These are phyloP conservation scores for Sphaerosporella brunnea DNA, from an alignment of 495 filamentous ascomycete species.

Conservation along the genomic window DNA sequence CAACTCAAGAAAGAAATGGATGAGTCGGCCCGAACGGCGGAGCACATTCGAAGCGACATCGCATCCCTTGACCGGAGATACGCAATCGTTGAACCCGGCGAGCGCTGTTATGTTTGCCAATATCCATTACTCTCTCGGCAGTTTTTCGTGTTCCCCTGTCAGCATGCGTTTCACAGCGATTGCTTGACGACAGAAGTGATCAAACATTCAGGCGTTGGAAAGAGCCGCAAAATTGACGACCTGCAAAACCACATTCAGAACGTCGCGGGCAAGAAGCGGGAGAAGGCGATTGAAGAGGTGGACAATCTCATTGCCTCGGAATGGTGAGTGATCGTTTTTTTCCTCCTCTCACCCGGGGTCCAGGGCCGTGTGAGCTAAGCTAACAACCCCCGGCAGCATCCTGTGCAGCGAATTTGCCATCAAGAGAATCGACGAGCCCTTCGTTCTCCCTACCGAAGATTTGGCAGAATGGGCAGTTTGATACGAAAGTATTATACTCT, in stretches of 20 bases:
- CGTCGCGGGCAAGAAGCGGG: slow-evolving; percentile 43
- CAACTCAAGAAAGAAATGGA: slow-evolving; percentile 89
- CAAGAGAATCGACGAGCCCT: slow-evolving; percentile 80
- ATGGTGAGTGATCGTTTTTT: slow-evolving; percentile 49
- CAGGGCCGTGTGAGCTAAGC: slow-evolving; percentile 1
- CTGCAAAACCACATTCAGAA: slow-evolving; percentile 62
- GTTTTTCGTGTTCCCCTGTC: slow-evolving; percentile 96
- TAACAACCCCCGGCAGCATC: slow-evolving; percentile 37
- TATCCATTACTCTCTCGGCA: slow-evolving; percentile 71
- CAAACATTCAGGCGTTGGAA: slow-evolving; percentile 52
- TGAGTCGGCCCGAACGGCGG: slow-evolving; percentile 66
- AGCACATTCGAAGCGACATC: slow-evolving; percentile 76
- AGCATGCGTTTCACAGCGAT: slow-evolving; percentile 92
- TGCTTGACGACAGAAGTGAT: slow-evolving; percentile 72
- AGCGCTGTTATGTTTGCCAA: slow-evolving; percentile 75
- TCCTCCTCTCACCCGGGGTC: background rate
- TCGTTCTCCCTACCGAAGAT: slow-evolving; percentile 53
- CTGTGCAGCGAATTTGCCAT: slow-evolving; percentile 89
- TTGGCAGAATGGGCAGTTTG: slow-evolving; percentile 69
- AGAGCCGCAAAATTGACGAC: slow-evolving; percentile 64
- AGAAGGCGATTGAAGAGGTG: slow-evolving; percentile 71
- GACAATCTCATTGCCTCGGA: slow-evolving; percentile 67
- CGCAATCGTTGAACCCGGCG: slow-evolving; percentile 90
- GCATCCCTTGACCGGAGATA: slow-evolving; percentile 68
- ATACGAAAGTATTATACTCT: slow-evolving; percentile 8